phyloP scores from a whole-genome alignment of 352 stramenopile species.

The Phytophthora sp. region DNA sequence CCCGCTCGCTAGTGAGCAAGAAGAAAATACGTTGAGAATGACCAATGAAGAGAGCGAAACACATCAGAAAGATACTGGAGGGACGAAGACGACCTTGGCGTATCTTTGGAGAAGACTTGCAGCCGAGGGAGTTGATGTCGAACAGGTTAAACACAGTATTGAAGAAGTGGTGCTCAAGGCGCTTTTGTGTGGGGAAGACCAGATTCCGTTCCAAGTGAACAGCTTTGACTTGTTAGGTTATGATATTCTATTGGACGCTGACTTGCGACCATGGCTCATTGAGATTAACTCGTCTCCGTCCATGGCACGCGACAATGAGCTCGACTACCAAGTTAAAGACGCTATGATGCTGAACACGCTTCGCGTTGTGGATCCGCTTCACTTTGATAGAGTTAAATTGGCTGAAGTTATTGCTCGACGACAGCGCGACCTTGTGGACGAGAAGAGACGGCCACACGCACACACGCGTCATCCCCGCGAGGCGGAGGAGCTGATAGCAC shows the following conservation, averaged over 20 bases:
- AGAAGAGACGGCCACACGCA: conserved; percentile 61
- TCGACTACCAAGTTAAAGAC: conserved; percentile 93
- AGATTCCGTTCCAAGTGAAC: conserved; percentile 91
- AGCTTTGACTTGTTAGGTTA: conserved; percentile 96
- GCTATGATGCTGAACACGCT: conserved; percentile 69
- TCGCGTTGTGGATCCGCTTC: conserved; percentile 81
- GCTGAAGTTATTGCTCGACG: conserved; percentile 69
- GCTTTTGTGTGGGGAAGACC: conserved; percentile 87
- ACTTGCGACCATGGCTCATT: conserved; percentile 93
- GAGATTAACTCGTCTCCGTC: conserved; percentile 96
- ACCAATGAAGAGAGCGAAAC: conserved; percentile 21
- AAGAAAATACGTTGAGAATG: not conserved
- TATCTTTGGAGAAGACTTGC: conserved; percentile 80
- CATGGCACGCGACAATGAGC: conserved; percentile 84
- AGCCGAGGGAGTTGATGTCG: conserved; percentile 70
- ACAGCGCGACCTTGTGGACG: conserved; percentile 59
- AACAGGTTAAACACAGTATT: conserved; percentile 71
- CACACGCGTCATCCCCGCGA: conserved; percentile 63
- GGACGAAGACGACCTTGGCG: conserved; percentile 84
- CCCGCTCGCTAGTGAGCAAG: conserved; percentile 24
- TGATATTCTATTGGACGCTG: conserved; percentile 93
- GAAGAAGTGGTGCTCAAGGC: conserved; percentile 87
- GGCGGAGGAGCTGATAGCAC: conserved; percentile 48
- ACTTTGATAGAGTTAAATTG: conserved; percentile 80
- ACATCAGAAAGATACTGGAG: conserved; percentile 52